Percentiles rank a stretch among this genome's conserved stretches.
phyloP scores from a whole-genome alignment of 345 rosid species.

The Eucalyptus rudis region DNA sequence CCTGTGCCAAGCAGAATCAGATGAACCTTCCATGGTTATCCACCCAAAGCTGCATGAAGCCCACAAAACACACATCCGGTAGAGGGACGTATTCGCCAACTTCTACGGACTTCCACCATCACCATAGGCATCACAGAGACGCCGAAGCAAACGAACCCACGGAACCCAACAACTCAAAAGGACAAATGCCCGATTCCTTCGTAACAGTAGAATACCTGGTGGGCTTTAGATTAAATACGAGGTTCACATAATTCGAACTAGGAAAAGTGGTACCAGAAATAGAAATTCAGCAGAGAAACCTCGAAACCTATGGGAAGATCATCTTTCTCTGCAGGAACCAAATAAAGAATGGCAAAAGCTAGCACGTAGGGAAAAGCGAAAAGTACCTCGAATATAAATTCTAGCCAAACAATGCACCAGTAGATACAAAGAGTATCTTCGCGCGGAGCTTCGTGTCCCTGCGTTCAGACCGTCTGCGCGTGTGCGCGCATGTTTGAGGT shows the following conservation, averaged over 20 bases:
- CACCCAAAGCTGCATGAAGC: slow-evolving; percentile 30
- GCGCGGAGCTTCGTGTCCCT: background rate
- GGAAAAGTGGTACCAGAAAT: background rate
- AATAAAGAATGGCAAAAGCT: background rate
- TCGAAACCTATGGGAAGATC: background rate
- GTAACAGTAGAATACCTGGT: background rate
- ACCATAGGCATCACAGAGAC: slow-evolving; percentile 38
- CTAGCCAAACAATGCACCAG: background rate
- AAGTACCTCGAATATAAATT: background rate
- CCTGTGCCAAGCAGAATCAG: slow-evolving; percentile 52
- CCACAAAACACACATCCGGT: slow-evolving; percentile 21
- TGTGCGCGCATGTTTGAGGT: background rate
- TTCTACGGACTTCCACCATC: slow-evolving; percentile 18
- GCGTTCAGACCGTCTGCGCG: background rate
- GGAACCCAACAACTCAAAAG: slow-evolving; percentile 2
- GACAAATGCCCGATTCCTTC: background rate
- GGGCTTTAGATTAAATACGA: background rate
- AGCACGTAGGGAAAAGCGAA: background rate
- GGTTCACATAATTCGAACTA: background rate
- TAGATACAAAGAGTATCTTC: background rate
- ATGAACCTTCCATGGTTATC: slow-evolving; percentile 77
- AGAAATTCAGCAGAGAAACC: background rate
- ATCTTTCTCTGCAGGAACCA: background rate
- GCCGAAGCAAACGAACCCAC: background rate
- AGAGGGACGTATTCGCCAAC: slow-evolving; percentile 19